A percentile compares a stretch with the other conserved stretches of the same genome.
Conservation (phyloP, 2,329 filamentous ascomycete genomes). For the Trichoderma polysporum region DNA sequence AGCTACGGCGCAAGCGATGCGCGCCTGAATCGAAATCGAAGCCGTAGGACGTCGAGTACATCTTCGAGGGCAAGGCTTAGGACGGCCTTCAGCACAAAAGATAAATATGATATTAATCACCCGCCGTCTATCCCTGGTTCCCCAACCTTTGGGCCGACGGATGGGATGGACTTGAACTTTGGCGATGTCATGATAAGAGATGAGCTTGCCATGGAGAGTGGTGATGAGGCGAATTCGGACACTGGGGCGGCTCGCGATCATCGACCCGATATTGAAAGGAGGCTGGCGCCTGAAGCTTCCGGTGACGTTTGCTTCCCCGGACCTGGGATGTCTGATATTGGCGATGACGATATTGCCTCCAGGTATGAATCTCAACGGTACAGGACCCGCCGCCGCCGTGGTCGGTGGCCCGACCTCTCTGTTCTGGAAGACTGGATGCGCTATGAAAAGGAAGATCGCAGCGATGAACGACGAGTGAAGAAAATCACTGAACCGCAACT, state of each 20-base stretch:
- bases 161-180: conserved; percentile 57
- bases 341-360: conserved; percentile 66
- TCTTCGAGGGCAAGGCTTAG: conserved; percentile 50
- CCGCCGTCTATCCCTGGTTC: conserved; percentile 67
- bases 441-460: conserved; percentile 76
- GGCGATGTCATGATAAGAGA: conserved; percentile 71
- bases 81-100: conserved; percentile 36
- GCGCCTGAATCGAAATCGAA: conserved; percentile 36
- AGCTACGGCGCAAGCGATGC: conserved; percentile 47
- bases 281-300: conserved; percentile 65
- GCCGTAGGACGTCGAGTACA: conserved; percentile 49
- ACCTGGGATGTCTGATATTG: conserved; percentile 69
- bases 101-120: conserved; percentile 64
- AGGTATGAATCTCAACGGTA: conserved; percentile 43
- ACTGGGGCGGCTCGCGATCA: conserved; percentile 29
- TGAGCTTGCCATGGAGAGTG: conserved; percentile 49
- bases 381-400: conserved; percentile 57
- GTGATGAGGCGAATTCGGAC: conserved; percentile 37
- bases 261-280: conserved; percentile 34
- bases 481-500: conserved; percentile 92
- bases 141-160: conserved; percentile 51
- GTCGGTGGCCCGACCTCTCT: conserved; percentile 82
- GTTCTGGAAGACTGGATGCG: conserved; percentile 86
- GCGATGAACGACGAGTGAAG: conserved; percentile 79
- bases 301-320: conserved; percentile 93